Evolutionary conservation across 352 stramenopile genomes (phyloP), one percentile per base, ranked within the genome.

Genomic region (Pythium phragmitis): DNA sequence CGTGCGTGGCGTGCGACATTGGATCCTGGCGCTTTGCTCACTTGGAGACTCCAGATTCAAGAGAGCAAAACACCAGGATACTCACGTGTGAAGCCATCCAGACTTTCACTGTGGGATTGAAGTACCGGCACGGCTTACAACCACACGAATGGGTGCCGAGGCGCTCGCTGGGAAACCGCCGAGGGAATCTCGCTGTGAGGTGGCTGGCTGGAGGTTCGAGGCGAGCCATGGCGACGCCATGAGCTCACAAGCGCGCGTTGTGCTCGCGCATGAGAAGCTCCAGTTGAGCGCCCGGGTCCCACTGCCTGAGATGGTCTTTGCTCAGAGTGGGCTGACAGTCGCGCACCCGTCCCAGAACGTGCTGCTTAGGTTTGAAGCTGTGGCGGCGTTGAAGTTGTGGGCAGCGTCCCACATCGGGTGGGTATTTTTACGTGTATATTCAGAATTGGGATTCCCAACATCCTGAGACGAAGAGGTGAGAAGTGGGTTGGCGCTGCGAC

Each of bases 231-330:
- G 57, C 26, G 65, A 67, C 3, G 78, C 80, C 11, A 76, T 89
- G 69, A 82, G 45, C 63, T 81, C 80, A 1, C 42, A 54, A 2
- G 70, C 76, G 65, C 73, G 77, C 8, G 57, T 69, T 30, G 21
- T 49, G 28, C 57, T 89, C 54, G 51, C 60, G 26, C 53, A 52
- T n/a, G 46, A 68, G 7, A 52, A 53, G 48, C 76, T 87, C 23
- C 19, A 46, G 9, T 50, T 87, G 39, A 56, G 46, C 0, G 52
- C 73, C 13, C 68, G 61, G 41, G 72, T 87, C 28, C 72, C 78
- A 12, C 57, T 88, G 41, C 80, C 80, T 6, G 80, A 89, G 54
- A 80, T 88, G 60, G 68, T 88, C 42, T 89, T 88, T 54, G 77
- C 54, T 2, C 60, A 74, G 55, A 89, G 63, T 48, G 55, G 19